Conservation (phyloP, 495 filamentous ascomycete species). For the Penicillium fimorum region DNA sequence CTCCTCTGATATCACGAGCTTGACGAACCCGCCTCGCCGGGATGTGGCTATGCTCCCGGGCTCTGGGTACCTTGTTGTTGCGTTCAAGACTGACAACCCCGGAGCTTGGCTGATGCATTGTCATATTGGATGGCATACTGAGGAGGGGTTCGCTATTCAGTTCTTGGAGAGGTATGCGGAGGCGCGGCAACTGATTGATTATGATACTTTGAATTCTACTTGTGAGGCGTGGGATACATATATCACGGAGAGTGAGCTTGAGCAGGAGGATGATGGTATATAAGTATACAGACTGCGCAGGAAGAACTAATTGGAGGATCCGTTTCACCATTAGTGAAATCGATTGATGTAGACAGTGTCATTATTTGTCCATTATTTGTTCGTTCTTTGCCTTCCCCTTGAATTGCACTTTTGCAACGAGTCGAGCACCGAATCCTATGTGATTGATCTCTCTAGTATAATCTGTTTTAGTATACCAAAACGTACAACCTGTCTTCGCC, state of each 20-base stretch:
- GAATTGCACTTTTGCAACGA: too few relatives aligned
- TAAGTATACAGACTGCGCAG: too few relatives aligned
- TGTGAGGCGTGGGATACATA: not conserved
- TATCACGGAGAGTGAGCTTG: not conserved
- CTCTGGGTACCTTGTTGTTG: conserved; percentile 46
- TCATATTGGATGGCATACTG: conserved; percentile 51
- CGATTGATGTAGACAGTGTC: too few relatives aligned
- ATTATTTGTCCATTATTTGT: too few relatives aligned
- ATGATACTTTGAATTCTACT: not conserved
- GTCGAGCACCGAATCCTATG: too few relatives aligned
- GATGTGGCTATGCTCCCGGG: conserved; percentile 58
- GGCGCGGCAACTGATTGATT: conserved; percentile 4
- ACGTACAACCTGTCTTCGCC: not conserved
- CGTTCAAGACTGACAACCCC: conserved; percentile 50
- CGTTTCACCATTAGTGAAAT: too few relatives aligned
- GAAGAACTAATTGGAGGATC: too few relatives aligned
- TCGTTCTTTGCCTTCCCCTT: too few relatives aligned
- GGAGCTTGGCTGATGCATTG: conserved; percentile 54
- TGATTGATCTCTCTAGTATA: not conserved
- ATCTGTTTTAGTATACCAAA: not conserved
- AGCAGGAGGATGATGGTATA: not conserved
- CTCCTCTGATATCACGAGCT: too few relatives aligned
- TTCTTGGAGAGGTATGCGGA: conserved; percentile 42
- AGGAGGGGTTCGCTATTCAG: conserved; percentile 25
- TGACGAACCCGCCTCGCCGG: conserved; percentile 50